Evolutionary conservation across 768 basidiomycete species (phyloP).

Genomic region (Boletales sp.): DNA sequence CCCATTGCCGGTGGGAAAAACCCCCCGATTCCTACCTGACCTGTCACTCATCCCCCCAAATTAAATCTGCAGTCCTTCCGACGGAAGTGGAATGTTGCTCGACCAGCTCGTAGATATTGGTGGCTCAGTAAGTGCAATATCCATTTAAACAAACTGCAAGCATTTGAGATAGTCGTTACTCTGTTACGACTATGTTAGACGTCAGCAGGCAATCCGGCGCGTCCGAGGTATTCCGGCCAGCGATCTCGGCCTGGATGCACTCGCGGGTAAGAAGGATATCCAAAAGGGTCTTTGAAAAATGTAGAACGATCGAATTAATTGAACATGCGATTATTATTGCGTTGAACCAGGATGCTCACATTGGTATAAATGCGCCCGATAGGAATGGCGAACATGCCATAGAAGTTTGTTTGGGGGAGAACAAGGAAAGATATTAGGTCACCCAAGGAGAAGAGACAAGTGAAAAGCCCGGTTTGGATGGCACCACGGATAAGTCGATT

Average conservation of each 20-base stretch:
- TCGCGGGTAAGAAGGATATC: constrained; percentile 10
- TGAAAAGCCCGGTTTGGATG: constrained; percentile 52
- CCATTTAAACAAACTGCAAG: too few relatives aligned
- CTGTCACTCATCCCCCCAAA: too few relatives aligned
- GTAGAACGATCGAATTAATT: too few relatives aligned
- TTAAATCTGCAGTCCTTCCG: too few relatives aligned
- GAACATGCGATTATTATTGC: too few relatives aligned
- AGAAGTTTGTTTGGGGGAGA: constrained; percentile 29
- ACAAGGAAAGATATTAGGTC: constrained; percentile 40
- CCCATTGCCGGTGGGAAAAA: too few relatives aligned
- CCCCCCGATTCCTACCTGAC: too few relatives aligned
- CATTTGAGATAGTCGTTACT: too few relatives aligned
- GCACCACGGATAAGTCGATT: constrained; percentile 54
- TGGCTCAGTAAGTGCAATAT: too few relatives aligned
- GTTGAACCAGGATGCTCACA: constrained; percentile 25
- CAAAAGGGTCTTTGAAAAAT: constrained; percentile 6
- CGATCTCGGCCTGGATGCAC: neutral
- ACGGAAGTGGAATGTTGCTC: too few relatives aligned
- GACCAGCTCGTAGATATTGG: too few relatives aligned
- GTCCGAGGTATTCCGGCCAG: neutral
- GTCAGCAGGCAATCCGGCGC: neutral
- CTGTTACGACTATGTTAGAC: neutral
- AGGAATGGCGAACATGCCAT: constrained; percentile 37
- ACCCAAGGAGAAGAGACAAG: constrained; percentile 46
- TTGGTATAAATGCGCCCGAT: constrained; percentile 47